Conservation (phyloP, 495 filamentous ascomycete genomes). For the Podospora anserina region DNA sequence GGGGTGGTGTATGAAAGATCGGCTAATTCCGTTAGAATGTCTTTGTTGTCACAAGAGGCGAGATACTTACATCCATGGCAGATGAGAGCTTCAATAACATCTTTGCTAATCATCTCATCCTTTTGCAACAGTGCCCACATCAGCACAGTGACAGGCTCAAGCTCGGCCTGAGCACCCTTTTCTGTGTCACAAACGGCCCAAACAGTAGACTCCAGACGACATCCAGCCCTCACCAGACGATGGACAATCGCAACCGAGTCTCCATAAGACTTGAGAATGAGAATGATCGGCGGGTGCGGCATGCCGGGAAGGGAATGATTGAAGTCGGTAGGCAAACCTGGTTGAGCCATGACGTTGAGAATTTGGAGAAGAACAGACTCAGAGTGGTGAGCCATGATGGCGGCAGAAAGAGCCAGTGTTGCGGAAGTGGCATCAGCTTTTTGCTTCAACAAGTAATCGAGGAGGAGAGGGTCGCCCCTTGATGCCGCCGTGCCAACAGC, state of each 20-base stretch:
- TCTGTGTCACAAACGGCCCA: slow-evolving; percentile 19
- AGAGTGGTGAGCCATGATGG: slow-evolving; percentile 29
- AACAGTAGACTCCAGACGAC: slow-evolving; percentile 26
- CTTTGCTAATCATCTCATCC: slow-evolving; percentile 34
- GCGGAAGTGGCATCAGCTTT: slow-evolving; percentile 34
- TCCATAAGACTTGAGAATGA: slow-evolving; percentile 29
- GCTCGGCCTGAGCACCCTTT: slow-evolving; percentile 24
- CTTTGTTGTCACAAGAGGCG: neutral
- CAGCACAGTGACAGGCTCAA: slow-evolving; percentile 37
- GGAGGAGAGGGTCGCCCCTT: slow-evolving; percentile 35
- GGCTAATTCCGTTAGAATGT: slow-evolving; percentile 27
- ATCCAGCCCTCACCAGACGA: slow-evolving; percentile 23
- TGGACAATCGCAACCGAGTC: slow-evolving; percentile 25
- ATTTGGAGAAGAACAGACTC: slow-evolving; percentile 20
- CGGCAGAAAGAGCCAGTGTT: slow-evolving; percentile 36
- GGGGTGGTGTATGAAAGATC: slow-evolving; percentile 40
- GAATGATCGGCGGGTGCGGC: slow-evolving; percentile 23
- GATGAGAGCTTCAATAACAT: slow-evolving; percentile 38
- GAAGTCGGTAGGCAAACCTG: slow-evolving; percentile 17
- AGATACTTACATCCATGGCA: slow-evolving; percentile 34
- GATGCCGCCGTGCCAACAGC: slow-evolving; percentile 38
- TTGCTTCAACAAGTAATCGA: slow-evolving; percentile 34
- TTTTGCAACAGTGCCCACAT: slow-evolving; percentile 44
- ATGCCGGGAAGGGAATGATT: slow-evolving; percentile 26
- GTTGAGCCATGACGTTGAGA: slow-evolving; percentile 20